These are phyloP conservation scores for Aspergillus eucalypticola DNA, from an alignment of 2,329 filamentous ascomycete genomes.

Conservation along the genomic window DNA sequence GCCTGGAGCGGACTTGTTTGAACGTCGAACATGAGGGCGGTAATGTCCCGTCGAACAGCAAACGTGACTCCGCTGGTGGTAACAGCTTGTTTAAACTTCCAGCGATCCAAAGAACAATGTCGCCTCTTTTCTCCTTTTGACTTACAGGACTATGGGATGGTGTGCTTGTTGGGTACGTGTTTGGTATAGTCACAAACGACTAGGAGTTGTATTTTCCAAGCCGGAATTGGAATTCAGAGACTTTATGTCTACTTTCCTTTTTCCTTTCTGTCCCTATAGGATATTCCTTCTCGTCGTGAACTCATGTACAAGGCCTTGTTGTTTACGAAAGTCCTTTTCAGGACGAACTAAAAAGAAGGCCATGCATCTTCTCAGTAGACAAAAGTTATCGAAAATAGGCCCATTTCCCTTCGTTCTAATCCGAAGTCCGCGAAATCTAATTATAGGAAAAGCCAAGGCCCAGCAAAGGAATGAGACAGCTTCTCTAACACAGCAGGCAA, in stretches of 20 bases:
- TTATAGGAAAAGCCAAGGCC: too few species aligned
- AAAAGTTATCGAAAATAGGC: too few species aligned
- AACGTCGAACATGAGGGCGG: not conserved
- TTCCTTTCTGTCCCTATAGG: not conserved
- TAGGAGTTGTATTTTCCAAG: not conserved
- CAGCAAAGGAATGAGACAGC: too few species aligned
- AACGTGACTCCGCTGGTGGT: not conserved
- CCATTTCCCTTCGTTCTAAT: too few species aligned
- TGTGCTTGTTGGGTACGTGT: not conserved
- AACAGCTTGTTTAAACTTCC: slow-evolving; percentile 14
- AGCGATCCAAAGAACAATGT: slow-evolving; percentile 17
- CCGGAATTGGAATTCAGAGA: not conserved
- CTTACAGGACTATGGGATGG: not conserved
- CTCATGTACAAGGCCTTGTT: too few species aligned
- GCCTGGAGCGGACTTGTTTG: not conserved
- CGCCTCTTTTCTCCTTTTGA: slow-evolving; percentile 19
- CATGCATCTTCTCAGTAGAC: too few species aligned
- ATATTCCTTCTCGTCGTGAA: not conserved
- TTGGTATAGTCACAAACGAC: not conserved
- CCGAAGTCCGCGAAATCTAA: too few species aligned
- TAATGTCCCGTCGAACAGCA: not conserved
- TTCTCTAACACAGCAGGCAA: too few species aligned
- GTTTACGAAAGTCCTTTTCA: too few species aligned
- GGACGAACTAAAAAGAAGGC: too few species aligned
- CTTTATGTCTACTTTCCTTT: not conserved